Evolutionary conservation across 164 flowering plant genomes (phyloP), one percentile per base, ranked within the genome.

Genomic region (Santalum album): DNA sequence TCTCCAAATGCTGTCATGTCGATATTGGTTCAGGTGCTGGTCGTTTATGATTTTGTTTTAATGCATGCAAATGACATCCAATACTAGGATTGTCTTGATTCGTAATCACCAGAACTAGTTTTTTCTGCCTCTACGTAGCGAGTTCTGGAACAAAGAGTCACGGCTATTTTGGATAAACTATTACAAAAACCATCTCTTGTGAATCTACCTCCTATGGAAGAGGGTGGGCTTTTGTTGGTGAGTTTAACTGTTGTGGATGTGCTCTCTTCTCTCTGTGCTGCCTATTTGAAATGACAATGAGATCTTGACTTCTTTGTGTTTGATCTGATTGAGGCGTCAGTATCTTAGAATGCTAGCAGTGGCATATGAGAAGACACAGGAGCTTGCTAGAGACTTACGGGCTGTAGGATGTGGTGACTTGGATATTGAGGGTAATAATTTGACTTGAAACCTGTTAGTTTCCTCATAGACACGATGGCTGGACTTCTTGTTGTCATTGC

Each of bases 381-480:
- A 94, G 61, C 92, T 94, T 69, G 92, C 97, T 62, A 79, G 77
- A 65, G 97, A 94, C 25, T 73, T 94, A 44, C 82, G 78, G 38
- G 73, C 87, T 46, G 95, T 90, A 38, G 97, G 97, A 2, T 94
- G 99, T 78, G 99, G 99, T 69, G 97, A 94, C 67, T 81, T 90
- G 78, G 99, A 94, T 80, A 79, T 90, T 71, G 99, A 94, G 65
- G 97, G 97, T 94, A 77, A 57, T 27, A 19, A 52, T 35, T 40
- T 18, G 35, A 38, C 45, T 29, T 29, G 34, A 29, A 29, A 29
- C 4, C 34, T 29, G 9, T n/a, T 20, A 25, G 22, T 36, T 46
- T 57, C 34, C 25, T 27, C 5, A 22, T 20, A 12, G 46, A 45
- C 19, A 0, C 19, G 19, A 55, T 18, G 14, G 15, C 42, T 16